phyloP scores from a whole-genome alignment of 306 rosid genomes.

The Prunus dulcis region DNA sequence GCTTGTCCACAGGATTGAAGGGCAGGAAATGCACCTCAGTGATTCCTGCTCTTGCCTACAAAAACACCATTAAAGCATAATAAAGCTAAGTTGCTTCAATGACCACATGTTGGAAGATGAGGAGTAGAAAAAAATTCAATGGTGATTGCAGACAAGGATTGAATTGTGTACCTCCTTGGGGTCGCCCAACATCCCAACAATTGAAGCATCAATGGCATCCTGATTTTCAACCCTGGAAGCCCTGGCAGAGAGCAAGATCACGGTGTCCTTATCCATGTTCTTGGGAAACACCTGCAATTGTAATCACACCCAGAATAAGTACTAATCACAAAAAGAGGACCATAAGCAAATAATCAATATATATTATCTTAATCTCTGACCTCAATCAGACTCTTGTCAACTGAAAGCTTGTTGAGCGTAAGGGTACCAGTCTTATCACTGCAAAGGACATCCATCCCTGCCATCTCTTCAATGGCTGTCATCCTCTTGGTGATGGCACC shows the following conservation, averaged over 20 bases:
- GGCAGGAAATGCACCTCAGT: slow-evolving; percentile 88
- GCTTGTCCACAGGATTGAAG: slow-evolving; percentile 85
- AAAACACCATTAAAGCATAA: slow-evolving; percentile 5
- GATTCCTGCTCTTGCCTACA: slow-evolving; percentile 86
- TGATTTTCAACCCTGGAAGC: slow-evolving; percentile 88
- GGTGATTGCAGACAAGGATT: not conserved
- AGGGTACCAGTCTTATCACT: slow-evolving; percentile 98
- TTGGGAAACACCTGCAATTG: slow-evolving; percentile 50
- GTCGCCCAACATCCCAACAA: slow-evolving; percentile 75
- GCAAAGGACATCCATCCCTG: slow-evolving; percentile 92
- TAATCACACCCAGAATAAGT: slow-evolving; percentile 15
- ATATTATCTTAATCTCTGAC: slow-evolving; percentile 28
- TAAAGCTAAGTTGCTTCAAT: slow-evolving; percentile 1
- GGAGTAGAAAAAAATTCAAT: not conserved
- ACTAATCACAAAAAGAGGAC: not conserved
- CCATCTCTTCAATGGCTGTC: slow-evolving; percentile 99
- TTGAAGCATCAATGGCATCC: slow-evolving; percentile 88
- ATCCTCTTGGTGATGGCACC: slow-evolving; percentile 97
- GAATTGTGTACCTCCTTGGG: slow-evolving; percentile 70
- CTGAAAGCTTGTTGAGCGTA: slow-evolving; percentile 87
- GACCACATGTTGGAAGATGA: not conserved
- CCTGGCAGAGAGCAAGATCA: slow-evolving; percentile 66
- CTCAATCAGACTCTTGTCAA: slow-evolving; percentile 78
- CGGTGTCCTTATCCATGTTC: slow-evolving; percentile 45
- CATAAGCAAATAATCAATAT: not conserved